Evolutionary conservation across 164 flowering plant species (phyloP).

Genomic region (Liriodendron chinense): DNA sequence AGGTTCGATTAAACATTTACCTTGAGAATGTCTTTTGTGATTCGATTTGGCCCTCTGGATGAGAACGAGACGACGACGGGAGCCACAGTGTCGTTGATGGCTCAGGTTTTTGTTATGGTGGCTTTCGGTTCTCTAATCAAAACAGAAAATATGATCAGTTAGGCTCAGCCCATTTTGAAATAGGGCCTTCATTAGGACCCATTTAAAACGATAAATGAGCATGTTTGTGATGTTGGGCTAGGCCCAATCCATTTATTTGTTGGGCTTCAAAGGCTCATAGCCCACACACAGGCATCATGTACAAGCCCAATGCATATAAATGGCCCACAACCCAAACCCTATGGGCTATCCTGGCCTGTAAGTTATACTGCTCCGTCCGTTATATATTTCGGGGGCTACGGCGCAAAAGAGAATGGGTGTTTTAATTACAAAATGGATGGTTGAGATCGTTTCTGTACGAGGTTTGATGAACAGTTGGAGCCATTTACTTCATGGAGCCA

Average conservation of each 20-base stretch:
- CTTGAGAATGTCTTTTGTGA: conserved; percentile 57
- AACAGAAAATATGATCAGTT: too few species aligned
- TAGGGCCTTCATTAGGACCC: background rate
- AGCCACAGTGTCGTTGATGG: background rate
- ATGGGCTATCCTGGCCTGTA: too few species aligned
- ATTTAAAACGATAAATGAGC: too few species aligned
- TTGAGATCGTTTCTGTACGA: too few species aligned
- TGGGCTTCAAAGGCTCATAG: background rate
- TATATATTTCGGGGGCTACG: too few species aligned
- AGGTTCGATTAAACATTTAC: conserved; percentile 17
- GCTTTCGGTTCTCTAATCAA: background rate
- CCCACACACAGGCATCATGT: background rate
- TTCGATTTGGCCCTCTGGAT: conserved; percentile 60
- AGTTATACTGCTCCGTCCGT: too few species aligned
- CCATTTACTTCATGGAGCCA: too few species aligned
- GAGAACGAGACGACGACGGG: conserved; percentile 76
- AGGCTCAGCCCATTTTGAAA: background rate
- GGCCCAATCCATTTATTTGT: background rate
- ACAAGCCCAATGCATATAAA: too few species aligned
- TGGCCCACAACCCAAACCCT: too few species aligned
- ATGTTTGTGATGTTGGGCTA: background rate
- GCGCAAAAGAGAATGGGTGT: too few species aligned
- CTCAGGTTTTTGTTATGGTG: background rate
- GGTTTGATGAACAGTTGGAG: too few species aligned
- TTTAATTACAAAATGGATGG: too few species aligned